Evolutionary conservation across 2,329 filamentous ascomycete genomes (phyloP), one percentile per base, ranked within the genome.

Genomic region (Trichoderma sp.): DNA sequence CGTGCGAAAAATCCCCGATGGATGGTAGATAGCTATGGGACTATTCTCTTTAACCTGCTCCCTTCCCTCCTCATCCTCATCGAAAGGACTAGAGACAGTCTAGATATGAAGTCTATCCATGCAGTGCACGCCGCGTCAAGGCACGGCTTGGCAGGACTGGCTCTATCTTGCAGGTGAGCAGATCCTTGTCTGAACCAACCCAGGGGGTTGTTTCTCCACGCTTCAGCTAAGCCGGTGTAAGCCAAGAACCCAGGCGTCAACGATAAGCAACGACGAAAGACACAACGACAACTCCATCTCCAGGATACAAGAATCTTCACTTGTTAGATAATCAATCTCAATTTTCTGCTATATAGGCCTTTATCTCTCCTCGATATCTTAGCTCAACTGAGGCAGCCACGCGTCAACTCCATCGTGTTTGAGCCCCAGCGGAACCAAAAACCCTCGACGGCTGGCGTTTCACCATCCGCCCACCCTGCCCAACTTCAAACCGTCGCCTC

Each of bases 391-490:
- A n/a, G 9, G 19, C 2, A 52, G 48, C 58, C 39, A 51, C 47
- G 58, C 58, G 48, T 44, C 24, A 43, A 15, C 58, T 52, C 34
- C n/a, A 30, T 30, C 7, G 50, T 55, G 48, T 63, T 55, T 63
- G 59, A 54, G 41, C 45, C 54, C 54, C 34, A 9, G 14, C 34
- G 43, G 39, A 56, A 43, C 52, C 51, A 39, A 19, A 21, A 34
- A 50, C 44, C 56, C 56, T 59, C 59, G 59, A 63, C 50, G 50
- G 26, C 52, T 47, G 41, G 50, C 50, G 59, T 63, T 63, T 63
- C 59, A 63, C 59, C 59, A 63, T 63, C 30, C 39, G 34, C 15
- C 59, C 50, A 39, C 59, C 59, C 48, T 45, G 50, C 50, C 30
- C 28, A n/a, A 44, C 43, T 55, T 63, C 59, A 63, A 63, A 63